Percentiles rank a stretch among this genome's conserved stretches.
phyloP scores from a whole-genome alignment of 768 basidiomycete species.

The Saitozyma podzolica region DNA sequence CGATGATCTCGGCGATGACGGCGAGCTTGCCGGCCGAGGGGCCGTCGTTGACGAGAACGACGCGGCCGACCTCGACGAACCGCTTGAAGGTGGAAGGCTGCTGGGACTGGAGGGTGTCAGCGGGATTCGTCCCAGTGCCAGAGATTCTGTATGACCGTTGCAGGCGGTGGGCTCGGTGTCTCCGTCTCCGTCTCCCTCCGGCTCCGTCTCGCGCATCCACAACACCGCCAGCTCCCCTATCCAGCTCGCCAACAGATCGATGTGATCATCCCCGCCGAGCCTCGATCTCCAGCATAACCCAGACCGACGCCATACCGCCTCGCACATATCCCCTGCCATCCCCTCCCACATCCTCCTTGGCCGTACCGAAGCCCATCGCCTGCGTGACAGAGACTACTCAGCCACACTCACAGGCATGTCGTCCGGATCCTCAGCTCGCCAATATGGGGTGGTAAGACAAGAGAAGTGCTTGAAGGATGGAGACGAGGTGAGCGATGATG shows the following conservation, averaged over 20 bases:
- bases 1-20: constrained; percentile 94
- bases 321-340: too few relatives aligned
- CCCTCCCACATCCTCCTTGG: too few relatives aligned
- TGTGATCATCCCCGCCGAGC: too few relatives aligned
- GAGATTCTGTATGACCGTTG: too few relatives aligned
- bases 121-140: background rate
- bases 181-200: too few relatives aligned
- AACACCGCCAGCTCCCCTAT: background rate
- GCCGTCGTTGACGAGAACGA: constrained; percentile 90
- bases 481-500: too few relatives aligned
- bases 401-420: constrained; percentile 36
- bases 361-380: too few relatives aligned
- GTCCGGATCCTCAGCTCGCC: constrained; percentile 22
- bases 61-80: constrained; percentile 97
- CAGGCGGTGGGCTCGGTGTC: too few relatives aligned
- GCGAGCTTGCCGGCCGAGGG: constrained; percentile 85
- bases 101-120: constrained; percentile 10
- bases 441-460: constrained; percentile 14
- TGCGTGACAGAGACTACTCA: background rate
- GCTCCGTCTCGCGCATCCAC: too few relatives aligned
- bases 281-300: too few relatives aligned
- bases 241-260: background rate
- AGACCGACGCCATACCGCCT: too few relatives aligned
- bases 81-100: constrained; percentile 68
- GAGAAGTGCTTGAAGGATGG: constrained; percentile 20